Conservation (phyloP, 192 early-diverging fungal species). For the Diversispora eburnea region DNA sequence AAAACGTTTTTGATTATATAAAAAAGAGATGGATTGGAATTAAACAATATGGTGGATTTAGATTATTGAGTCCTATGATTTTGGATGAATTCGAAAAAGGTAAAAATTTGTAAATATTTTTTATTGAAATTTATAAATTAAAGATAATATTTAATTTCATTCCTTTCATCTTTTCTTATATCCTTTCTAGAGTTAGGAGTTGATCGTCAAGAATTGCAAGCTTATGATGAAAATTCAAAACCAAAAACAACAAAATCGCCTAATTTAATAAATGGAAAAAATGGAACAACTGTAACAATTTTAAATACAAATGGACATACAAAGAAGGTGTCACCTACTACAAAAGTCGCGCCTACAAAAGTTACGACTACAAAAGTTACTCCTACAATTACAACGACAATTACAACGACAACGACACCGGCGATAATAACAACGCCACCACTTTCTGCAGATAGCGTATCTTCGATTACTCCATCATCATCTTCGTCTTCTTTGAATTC, state of each 20-base stretch:
- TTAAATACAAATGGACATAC: constrained; percentile 9
- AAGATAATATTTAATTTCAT: too few relatives aligned
- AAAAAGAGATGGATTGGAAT: constrained; percentile 23
- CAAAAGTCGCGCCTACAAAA: constrained; percentile 5
- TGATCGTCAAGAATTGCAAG: constrained; percentile 5
- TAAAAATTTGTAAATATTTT: constrained; percentile 7
- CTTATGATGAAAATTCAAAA: neutral
- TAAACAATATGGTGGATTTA: constrained; percentile 25
- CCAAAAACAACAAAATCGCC: constrained; percentile 6
- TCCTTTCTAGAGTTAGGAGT: constrained; percentile 13
- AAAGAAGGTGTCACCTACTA: neutral
- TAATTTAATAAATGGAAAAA: neutral
- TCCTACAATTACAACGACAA: neutral
- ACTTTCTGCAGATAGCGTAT: neutral
- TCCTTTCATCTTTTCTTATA: neutral
- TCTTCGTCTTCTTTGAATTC: neutral
- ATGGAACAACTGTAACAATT: too few relatives aligned
- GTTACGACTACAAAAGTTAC: neutral
- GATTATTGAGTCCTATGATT: neutral
- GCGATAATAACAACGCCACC: neutral
- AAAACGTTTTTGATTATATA: constrained; percentile 26
- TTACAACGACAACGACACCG: neutral
- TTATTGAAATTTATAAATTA: neutral
- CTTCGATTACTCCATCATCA: neutral
- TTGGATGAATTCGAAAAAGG: constrained; percentile 27